Evolutionary conservation across 345 rosid genomes (phyloP).

Genomic region (Luvunga scandens): DNA sequence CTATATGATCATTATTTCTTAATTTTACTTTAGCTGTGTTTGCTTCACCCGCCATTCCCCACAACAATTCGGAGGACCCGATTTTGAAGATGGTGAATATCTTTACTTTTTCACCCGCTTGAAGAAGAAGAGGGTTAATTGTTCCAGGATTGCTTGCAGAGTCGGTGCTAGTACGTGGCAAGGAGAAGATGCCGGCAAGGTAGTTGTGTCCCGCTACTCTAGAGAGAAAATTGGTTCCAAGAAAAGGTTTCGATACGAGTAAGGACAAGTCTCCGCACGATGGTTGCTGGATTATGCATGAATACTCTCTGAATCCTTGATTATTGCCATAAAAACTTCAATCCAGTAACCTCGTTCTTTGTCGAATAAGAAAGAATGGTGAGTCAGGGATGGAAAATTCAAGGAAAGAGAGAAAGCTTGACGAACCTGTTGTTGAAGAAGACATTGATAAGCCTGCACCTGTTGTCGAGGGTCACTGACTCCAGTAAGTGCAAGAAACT

Average conservation of each 20-base stretch:
- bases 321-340: neutral
- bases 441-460: too few relatives aligned
- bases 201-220: neutral
- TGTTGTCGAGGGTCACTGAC: too few relatives aligned
- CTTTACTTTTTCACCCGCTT: neutral
- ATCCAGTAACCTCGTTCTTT: neutral
- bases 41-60: too few relatives aligned
- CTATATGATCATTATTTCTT: too few relatives aligned
- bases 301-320: neutral
- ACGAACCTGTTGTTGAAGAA: neutral
- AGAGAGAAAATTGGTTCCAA: neutral
- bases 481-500: too few relatives aligned
- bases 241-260: neutral
- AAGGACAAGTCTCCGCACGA: neutral
- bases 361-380: neutral
- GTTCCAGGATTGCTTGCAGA: neutral
- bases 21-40: too few relatives aligned
- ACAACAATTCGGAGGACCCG: neutral
- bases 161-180: neutral
- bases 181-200: neutral
- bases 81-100: neutral
- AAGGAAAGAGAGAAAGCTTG: neutral
- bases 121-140: neutral
- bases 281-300: neutral
- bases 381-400: neutral